These are phyloP conservation scores for Nadsonia commutata DNA, from an alignment of 1,139 yeast species.

Conservation along the genomic window DNA sequence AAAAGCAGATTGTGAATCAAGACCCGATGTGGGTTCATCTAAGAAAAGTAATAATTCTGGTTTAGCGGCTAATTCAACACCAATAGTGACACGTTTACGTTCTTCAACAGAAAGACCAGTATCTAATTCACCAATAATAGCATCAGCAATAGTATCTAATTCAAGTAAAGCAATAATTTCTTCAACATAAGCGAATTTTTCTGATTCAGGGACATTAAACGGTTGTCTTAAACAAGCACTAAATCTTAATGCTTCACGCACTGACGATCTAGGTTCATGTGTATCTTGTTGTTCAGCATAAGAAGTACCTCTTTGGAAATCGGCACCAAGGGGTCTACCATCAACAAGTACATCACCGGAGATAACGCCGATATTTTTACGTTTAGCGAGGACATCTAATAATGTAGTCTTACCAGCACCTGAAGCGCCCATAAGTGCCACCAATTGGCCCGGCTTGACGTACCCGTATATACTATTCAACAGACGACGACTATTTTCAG, in stretches of 20 bases:
- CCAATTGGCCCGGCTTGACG: constrained; percentile 50
- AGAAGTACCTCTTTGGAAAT: constrained; percentile 48
- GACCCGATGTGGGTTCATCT: constrained; percentile 85
- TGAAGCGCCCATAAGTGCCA: constrained; percentile 54
- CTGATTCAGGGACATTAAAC: constrained; percentile 31
- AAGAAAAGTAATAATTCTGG: constrained; percentile 64
- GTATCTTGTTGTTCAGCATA: constrained; percentile 54
- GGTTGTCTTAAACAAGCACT: constrained; percentile 50
- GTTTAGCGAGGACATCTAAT: constrained; percentile 42
- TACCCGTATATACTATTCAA: constrained; percentile 47
- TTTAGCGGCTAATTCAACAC: constrained; percentile 75
- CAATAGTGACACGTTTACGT: constrained; percentile 69
- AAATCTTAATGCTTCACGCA: constrained; percentile 45
- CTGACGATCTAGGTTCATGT: constrained; percentile 43
- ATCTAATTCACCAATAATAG: constrained; percentile 47
- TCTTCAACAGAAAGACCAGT: constrained; percentile 61
- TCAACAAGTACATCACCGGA: constrained; percentile 53
- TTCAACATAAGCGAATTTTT: constrained; percentile 43
- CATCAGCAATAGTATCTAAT: constrained; percentile 47
- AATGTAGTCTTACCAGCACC: constrained; percentile 61
- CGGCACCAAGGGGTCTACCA: constrained; percentile 35
- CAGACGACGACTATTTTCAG: constrained; percentile 37
- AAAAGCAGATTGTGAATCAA: constrained; percentile 85
- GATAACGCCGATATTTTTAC: constrained; percentile 43
- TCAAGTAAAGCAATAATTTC: constrained; percentile 40